Percentiles rank a stretch among this genome's conserved stretches.
Evolutionary conservation across 2,329 filamentous ascomycete species (phyloP).

Genomic region (Myriangium duriaei): DNA sequence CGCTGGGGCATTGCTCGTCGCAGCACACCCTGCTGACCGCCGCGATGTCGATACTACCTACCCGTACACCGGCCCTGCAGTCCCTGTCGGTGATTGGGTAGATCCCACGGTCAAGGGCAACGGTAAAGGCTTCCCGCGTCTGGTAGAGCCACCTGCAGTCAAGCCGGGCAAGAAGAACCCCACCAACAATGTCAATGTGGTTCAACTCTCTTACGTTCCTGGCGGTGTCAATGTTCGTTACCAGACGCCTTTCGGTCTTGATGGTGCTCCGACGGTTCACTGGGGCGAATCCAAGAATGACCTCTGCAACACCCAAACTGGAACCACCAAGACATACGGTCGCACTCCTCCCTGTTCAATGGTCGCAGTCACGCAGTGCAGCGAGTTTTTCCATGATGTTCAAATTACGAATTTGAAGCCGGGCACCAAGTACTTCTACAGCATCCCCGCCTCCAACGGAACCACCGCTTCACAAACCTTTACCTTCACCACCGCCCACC

Average conservation of each 20-base stretch:
- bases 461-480: conserved; percentile 36
- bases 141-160: conserved; percentile 39
- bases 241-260: conserved; percentile 43
- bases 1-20: conserved; percentile 8
- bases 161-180: conserved; percentile 31
- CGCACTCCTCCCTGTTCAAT: conserved; percentile 39
- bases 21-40: conserved; percentile 5
- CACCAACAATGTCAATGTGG: conserved; percentile 42
- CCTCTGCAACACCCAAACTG: conserved; percentile 26
- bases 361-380: conserved; percentile 35
- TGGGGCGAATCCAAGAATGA: conserved; percentile 28
- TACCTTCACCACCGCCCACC: conserved; percentile 35
- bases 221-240: conserved; percentile 41
- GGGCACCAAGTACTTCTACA: conserved; percentile 40
- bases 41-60: conserved; percentile 30
- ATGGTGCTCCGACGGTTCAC: conserved; percentile 29
- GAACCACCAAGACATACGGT: conserved; percentile 34
- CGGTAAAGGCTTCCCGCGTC: conserved; percentile 39
- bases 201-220: conserved; percentile 36
- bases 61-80: conserved; percentile 36
- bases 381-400: conserved; percentile 41
- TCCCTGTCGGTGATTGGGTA: conserved; percentile 41
- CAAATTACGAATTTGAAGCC: conserved; percentile 29
- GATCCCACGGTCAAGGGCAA: conserved; percentile 39
- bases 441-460: conserved; percentile 37